Base-by-base conservation (phyloP, 306 rosid species). In the Mucuna pruriens region DNA sequence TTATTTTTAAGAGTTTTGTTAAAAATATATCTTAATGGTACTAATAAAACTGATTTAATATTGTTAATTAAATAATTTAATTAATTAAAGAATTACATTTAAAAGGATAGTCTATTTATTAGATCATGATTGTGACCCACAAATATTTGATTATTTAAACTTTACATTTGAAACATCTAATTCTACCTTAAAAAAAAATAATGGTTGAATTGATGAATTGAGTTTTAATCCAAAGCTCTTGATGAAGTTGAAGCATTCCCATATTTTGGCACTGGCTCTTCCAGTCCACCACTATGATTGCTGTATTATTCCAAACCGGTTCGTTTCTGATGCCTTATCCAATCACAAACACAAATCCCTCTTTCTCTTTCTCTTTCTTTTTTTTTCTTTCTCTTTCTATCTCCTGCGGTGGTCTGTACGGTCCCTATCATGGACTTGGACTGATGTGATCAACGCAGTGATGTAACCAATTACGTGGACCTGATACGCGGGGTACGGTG, bases 381-480 rank as follows among this genome's bases (percentile, higher is more conserved):
- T n/a, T n/a, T n/a, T n/a, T n/a, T n/a, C n/a, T n/a, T n/a, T n/a
- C n/a, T n/a, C n/a, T n/a, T 44, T 74, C 20, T 17, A 64, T 65
- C 74, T 31, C 8, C 80, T 58, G 64, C 8, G 78, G 13, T 81
- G 76, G 86, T 77, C 72, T 72, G 85, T 44, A 80, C 71, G 64
- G 79, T 75, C 64, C 63, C 8, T 61, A 63, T 63, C 76, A 63
- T 61, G 71, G 66, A 39, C 63, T 22, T 67, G 55, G 38, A 13
- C 29, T 62, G 66, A 72, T 33, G 71, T 42, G 75, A 64, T 78
- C 3, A 73, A 17, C 58, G 48, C 76, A 78, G 57, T 84, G 85
- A 76, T 80, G 87, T 69, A 75, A 52, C 87, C 68, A 70, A 48
- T 76, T 83, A 69, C 78, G 82, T 83, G 78, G 68, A 26, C n/a